These are phyloP conservation scores for Alloascoidea hylecoeti DNA, from an alignment of 805 yeast species.

Conservation along the genomic window DNA sequence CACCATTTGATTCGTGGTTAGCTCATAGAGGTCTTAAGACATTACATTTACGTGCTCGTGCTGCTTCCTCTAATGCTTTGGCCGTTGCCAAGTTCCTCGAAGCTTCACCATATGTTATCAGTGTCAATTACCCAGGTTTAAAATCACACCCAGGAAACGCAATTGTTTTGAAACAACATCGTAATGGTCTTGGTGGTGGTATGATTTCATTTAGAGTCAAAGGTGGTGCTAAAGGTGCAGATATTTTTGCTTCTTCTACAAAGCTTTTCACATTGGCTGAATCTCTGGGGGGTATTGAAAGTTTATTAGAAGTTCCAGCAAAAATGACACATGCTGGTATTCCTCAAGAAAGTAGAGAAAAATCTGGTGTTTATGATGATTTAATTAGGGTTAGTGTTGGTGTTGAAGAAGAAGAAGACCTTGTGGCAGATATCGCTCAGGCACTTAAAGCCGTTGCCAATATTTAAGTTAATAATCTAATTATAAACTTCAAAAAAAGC, in stretches of 20 bases:
- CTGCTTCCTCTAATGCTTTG: conserved; percentile 52
- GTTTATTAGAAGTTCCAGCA: conserved; percentile 78
- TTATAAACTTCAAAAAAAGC: too few species aligned
- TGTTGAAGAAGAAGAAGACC: conserved; percentile 71
- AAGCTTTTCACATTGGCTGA: conserved; percentile 77
- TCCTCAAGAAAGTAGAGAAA: conserved; percentile 64
- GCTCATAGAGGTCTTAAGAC: conserved; percentile 89
- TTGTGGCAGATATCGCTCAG: conserved; percentile 54
- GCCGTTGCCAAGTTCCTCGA: conserved; percentile 54
- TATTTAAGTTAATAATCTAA: too few species aligned
- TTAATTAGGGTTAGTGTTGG: conserved; percentile 77
- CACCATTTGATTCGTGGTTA: conserved; percentile 86
- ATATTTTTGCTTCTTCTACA: conserved; percentile 58
- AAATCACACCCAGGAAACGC: conserved; percentile 46
- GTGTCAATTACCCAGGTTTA: conserved; percentile 79
- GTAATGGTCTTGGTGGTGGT: conserved; percentile 82
- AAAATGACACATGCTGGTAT: conserved; percentile 90
- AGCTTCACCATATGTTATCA: conserved; percentile 33
- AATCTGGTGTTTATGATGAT: conserved; percentile 70
- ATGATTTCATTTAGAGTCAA: conserved; percentile 78
- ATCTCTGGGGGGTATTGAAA: conserved; percentile 84
- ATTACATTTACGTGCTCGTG: conserved; percentile 63
- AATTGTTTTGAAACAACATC: conserved; percentile 61
- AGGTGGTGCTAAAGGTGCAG: conserved; percentile 71
- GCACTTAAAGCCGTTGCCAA: conserved; percentile 41